A percentile compares a stretch with the other conserved stretches of the same genome.
Conservation (phyloP, 768 basidiomycete species). For the Clavaria fumosa region DNA sequence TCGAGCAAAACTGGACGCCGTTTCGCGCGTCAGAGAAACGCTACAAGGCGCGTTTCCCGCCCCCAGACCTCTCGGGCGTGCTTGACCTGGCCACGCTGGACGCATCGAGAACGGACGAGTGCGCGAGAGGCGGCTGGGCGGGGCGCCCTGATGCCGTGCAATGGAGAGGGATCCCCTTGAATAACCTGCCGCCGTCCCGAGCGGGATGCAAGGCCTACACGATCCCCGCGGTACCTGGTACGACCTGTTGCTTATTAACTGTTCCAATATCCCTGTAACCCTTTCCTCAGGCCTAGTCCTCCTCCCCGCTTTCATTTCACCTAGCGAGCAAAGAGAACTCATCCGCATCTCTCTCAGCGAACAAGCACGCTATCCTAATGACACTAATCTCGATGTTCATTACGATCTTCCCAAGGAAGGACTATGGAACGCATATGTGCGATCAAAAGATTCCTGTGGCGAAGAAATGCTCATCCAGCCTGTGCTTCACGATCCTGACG, state of each 20-base stretch:
- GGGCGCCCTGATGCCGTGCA: constrained; percentile 27
- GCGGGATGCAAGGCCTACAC: constrained; percentile 21
- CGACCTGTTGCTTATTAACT: constrained; percentile 8
- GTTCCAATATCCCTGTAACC: constrained; percentile 9
- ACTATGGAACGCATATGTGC: constrained; percentile 55
- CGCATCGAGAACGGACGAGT: constrained; percentile 24
- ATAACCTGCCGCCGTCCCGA: constrained; percentile 38
- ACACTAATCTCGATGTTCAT: constrained; percentile 82
- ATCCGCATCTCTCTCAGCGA: constrained; percentile 57
- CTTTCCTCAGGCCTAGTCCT: constrained; percentile 60
- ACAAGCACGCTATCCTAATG: constrained; percentile 69
- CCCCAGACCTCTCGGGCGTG: constrained; percentile 52
- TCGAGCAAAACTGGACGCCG: constrained; percentile 48
- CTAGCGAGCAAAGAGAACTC: constrained; percentile 47
- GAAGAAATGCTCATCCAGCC: constrained; percentile 23
- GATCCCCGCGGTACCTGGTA: constrained; percentile 47
- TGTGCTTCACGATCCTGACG: constrained; percentile 9
- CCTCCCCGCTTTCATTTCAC: constrained; percentile 58
- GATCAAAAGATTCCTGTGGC: constrained; percentile 18
- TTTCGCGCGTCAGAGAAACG: constrained; percentile 69
- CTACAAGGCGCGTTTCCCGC: constrained; percentile 68
- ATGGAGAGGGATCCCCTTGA: constrained; percentile 19
- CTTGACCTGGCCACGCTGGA: constrained; percentile 50
- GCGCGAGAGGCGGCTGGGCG: constrained; percentile 30
- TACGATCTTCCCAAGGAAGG: constrained; percentile 62